Conservation (phyloP, 2,329 filamentous ascomycete genomes). For the Trichophyton verrucosum region DNA sequence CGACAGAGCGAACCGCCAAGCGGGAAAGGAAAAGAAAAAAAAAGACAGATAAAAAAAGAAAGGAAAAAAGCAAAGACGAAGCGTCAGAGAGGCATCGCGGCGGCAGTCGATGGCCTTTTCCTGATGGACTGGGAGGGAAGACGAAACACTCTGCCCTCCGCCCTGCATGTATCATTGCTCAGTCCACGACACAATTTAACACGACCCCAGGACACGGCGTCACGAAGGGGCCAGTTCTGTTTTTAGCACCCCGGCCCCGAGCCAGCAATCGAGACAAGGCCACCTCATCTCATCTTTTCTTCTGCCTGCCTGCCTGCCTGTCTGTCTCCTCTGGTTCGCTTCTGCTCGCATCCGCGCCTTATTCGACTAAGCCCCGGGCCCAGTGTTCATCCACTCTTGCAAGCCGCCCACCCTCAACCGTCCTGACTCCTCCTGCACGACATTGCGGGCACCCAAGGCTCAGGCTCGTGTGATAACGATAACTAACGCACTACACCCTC, state of each 20-base stretch:
- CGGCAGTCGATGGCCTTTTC: background rate
- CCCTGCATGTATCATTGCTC: background rate
- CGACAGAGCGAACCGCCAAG: background rate
- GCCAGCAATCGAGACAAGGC: too few relatives aligned
- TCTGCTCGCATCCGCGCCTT: background rate
- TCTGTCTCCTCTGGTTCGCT: background rate
- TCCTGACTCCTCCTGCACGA: too few relatives aligned
- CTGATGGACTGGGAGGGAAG: background rate
- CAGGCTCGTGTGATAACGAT: too few relatives aligned
- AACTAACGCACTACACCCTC: too few relatives aligned
- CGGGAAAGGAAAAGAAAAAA: background rate
- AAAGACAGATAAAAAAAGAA: background rate
- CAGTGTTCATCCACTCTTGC: background rate
- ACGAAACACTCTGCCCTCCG: background rate
- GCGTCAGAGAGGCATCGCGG: background rate
- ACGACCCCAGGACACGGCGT: background rate
- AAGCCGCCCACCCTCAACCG: too few relatives aligned
- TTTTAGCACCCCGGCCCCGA: background rate
- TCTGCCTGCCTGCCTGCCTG: too few relatives aligned
- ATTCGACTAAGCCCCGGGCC: background rate
- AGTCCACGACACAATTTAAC: background rate
- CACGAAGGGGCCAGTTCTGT: background rate
- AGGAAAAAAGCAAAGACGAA: background rate
- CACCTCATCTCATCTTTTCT: too few relatives aligned
- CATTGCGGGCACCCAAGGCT: too few relatives aligned